Evolutionary conservation across 345 rosid species (phyloP), one percentile per base, ranked within the genome.

Genomic region (Microcos paniculata): DNA sequence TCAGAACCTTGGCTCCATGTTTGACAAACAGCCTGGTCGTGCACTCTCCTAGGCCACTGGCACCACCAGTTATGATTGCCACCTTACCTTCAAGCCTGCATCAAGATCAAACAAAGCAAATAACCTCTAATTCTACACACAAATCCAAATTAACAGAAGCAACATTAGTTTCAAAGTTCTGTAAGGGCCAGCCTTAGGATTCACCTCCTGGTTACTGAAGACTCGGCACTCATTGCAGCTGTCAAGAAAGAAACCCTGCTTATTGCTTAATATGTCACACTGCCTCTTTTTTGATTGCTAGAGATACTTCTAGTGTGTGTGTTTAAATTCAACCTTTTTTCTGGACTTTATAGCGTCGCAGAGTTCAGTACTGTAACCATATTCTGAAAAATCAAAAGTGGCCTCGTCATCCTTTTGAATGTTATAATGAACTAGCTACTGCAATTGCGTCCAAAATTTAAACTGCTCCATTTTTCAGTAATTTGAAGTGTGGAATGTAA

Each of bases 1-100:
- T 55, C 6, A 76, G 55, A 11, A 82, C 67, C 53, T 76, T 73
- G 53, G 85, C 82, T 19, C 85, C 78, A 21, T 82, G 80, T 56
- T 70, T 58, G 16, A 75, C 72, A 14, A 81, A 71, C 24, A 76
- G 45, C 30, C 5, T 76, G 18, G 78, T 66, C 3, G 78, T 66
- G 33, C 56, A 2, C 56, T 76, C 78, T 10, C 78, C 78, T 8
- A 76, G 35, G 43, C 78, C 78, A 12, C 78, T 76, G 8, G 78
- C 78, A 0, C 78, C 78, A 16, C 78, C 78, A 12, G 78, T 76
- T 10, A 76, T 76, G 16, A 76, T 23, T 18, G 78, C 78, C 13
- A 76, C 78, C 56, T 76, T 66, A 12, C 73, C 78, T 12, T 65
- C 30, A 24, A 76, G 65, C 78, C 78, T 76, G 64, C 48, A 63